Base-by-base conservation (phyloP, 164 flowering plant species). In the Magnolia changhungtana region DNA sequence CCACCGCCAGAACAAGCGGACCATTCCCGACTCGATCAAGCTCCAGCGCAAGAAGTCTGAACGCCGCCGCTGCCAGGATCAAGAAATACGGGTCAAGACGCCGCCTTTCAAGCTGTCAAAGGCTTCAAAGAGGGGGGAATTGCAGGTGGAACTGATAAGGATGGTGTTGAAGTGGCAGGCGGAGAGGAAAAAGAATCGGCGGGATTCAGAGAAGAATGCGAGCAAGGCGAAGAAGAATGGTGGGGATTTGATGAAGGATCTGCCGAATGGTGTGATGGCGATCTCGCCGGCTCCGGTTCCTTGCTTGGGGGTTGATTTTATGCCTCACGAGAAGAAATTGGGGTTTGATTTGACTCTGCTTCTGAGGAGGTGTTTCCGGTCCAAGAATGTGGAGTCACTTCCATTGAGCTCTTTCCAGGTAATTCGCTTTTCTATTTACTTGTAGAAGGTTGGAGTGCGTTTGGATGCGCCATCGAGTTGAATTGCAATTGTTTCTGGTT, bases 201-300 rank as follows among this genome's bases (percentile, higher is more conserved):
- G 76, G 24, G 78, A 73, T 18, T 51, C 55, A 75, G 83, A 82
- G 79, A 77, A 67, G 69, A 50, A 51, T 11, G 19, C 7, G 2
- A 55, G 19, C 16, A 50, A 31, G 50, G 11, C 29, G 76, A 31
- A 37, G 61, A 20, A 8, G 23, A 29, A 20, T 7, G 84, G 70
- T 31, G 83, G 75, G 19, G 89, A 87, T 71, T 71, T 87, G 78
- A 85, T 81, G 78, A 85, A 84, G 75, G 85, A 85, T 59, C 85
- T 95, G 84, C 96, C 95, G 9, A 86, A 89, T 83, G 97, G 95
- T 6, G 16, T 85, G 0, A 89, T 95, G 97, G 87, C 84, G 14
- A 90, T 95, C 51, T 83, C 96, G 16, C 82, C 85, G 13, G 72
- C 80, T 65, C 73, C 84, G 16, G 74, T 51, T 58, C 31, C 61